Base-by-base conservation (phyloP, 2,329 filamentous ascomycete genomes). In the Sporothrix curviconia region DNA sequence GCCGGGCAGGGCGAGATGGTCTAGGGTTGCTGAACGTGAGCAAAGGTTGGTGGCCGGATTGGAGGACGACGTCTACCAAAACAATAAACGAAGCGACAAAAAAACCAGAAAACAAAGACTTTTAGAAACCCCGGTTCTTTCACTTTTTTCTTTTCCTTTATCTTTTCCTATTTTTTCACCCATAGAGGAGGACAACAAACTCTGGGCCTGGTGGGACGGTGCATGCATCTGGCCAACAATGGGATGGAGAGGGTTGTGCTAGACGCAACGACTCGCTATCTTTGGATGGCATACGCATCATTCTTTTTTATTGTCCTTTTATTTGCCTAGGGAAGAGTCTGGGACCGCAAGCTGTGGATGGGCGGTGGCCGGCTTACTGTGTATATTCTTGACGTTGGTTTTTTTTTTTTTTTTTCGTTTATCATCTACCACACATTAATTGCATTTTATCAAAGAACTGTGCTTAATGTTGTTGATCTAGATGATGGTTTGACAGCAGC, bases 361-460 rank as follows among this genome's bases (percentile, higher is more conserved):
- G 50, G n/a, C n/a, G n/a, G 17, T n/a, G 50, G 50, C 22, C 11
- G 25, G 25, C 11, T 25, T 11, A 37, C 3, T 39, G 22, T 53
- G 50, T 53, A 53, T 53, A 53, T 53, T 53, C n/a, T 25, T 39
- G 49, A 28, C 49, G 34, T 25, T 39, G n/a, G n/a, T n/a, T n/a
- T n/a, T n/a, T n/a, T n/a, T 37, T 34, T 32, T 15, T 28, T 36
- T 25, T 39, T 39, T 11, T 51, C 7, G 39, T 37, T 17, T 39
- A 17, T 28, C 14, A 17, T 46, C 40, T 43, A n/a, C n/a, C n/a
- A n/a, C 8, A 43, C 24, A 22, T 25, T 17, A n/a, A 40, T 40
- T 40, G 37, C 37, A 22, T 40, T 19, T 40, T 19, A 17, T 17
- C 37, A 40, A 8, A 17, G 37, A 19, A 7, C 12, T 9, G 14